phyloP scores from a whole-genome alignment of 192 early-diverging fungal genomes.

The Backusella parvicylindrica region DNA sequence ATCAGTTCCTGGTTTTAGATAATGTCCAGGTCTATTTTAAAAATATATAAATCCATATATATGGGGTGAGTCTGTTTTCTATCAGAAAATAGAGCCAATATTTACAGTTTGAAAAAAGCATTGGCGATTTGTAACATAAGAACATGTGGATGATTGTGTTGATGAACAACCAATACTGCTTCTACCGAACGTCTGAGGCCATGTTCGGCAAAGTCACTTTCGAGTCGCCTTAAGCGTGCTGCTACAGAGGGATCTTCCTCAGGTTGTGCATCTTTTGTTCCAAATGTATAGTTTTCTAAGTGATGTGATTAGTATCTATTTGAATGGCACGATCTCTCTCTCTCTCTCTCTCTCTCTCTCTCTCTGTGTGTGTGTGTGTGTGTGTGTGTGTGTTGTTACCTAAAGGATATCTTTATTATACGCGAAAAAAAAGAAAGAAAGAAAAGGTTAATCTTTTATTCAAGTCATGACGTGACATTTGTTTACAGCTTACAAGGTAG shows the following conservation, averaged over 20 bases:
- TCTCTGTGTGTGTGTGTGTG: too few relatives aligned
- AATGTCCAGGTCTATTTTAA: conserved; percentile 60
- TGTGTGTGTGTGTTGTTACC: conserved; percentile 11
- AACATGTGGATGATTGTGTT: conserved; percentile 77
- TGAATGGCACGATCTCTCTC: background rate
- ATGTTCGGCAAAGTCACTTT: conserved; percentile 58
- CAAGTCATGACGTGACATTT: background rate
- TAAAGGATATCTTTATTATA: conserved; percentile 17
- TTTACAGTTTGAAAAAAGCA: conserved; percentile 70
- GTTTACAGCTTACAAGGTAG: background rate
- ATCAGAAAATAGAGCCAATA: background rate
- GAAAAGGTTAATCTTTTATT: background rate
- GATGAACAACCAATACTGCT: conserved; percentile 72
- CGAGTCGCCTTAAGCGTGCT: conserved; percentile 57
- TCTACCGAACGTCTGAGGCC: conserved; percentile 72
- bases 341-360: too few relatives aligned
- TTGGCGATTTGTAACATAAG: conserved; percentile 75
- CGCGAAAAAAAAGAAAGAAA: background rate
- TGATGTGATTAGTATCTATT: background rate
- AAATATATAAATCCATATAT: background rate
- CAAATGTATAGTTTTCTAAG: conserved; percentile 64
- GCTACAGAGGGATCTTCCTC: conserved; percentile 59
- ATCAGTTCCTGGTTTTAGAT: conserved; percentile 70
- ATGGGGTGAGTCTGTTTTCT: background rate
- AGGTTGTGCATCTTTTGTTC: conserved; percentile 68